phyloP scores from a whole-genome alignment of 805 yeast genomes.

The Yarrowia sp. region DNA sequence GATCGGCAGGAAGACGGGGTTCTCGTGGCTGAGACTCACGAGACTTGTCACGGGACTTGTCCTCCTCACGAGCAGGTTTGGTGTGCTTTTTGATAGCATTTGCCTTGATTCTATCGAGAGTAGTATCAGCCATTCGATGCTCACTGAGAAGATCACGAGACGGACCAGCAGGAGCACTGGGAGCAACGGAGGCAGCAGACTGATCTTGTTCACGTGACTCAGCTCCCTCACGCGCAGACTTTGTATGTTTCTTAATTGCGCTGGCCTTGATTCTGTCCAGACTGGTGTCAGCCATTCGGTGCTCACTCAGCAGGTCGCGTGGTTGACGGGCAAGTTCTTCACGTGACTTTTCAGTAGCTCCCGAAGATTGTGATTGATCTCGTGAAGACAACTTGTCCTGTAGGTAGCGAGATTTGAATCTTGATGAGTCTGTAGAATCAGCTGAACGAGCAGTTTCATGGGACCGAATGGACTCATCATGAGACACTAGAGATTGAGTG shows the following conservation, averaged over 20 bases:
- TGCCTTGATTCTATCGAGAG: neutral
- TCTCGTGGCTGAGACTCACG: neutral
- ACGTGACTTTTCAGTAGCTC: neutral
- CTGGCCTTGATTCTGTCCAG: neutral
- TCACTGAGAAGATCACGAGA: neutral
- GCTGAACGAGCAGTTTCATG: neutral
- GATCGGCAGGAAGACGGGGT: neutral
- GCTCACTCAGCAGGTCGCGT: neutral
- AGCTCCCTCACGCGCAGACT: neutral
- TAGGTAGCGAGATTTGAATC: neutral
- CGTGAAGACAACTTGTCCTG: neutral
- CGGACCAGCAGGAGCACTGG: neutral
- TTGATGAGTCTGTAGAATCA: neutral
- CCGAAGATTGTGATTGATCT: neutral
- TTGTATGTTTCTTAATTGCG: neutral
- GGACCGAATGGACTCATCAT: neutral
- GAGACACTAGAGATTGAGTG: neutral
- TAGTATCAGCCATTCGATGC: neutral
- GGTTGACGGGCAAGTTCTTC: neutral
- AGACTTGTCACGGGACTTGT: neutral
- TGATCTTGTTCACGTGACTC: neutral
- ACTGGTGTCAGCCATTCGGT: neutral
- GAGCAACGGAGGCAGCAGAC: neutral
- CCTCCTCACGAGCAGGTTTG: neutral
- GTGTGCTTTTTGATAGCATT: neutral